Base-by-base conservation (phyloP, 352 stramenopile species). In the Thalassiosira mediterranea region DNA sequence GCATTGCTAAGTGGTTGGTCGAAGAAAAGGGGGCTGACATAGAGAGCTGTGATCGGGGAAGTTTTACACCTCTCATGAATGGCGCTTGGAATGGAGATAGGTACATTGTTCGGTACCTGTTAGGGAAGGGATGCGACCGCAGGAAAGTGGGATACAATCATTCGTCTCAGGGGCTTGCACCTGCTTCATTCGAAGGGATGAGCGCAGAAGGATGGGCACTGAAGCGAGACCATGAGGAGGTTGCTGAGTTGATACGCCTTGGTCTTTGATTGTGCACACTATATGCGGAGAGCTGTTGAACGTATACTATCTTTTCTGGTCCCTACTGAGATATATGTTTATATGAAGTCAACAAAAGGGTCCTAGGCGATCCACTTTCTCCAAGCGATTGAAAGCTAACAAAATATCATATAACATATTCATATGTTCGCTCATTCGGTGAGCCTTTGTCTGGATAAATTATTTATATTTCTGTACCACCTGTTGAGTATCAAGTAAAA, bases 51-150 rank as follows among this genome's bases (percentile, higher is more conserved):
- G 86, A 92, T 73, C 44, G 83, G 32, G 86, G 86, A 13, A 40
- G 78, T 25, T 92, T 92, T 40, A 92, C 86, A 26, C 83, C 86
- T 15, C 74, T 92, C 11, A 57, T 89, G 25, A 92, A 92, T 76
- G 86, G 83, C 31, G 86, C 83, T 19, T 92, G 79, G 72, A 77
- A 77, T 56, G 83, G 83, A n/a, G 81, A 92, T 37, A 75, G 68
- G 48, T 71, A 84, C n/a, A 54, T 90, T 26, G 77, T 90, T 8
- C 48, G 86, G 8, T 90, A 79, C 28, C 68, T 92, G 8, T 48
- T 92, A 19, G 64, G 73, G 46, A 74, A 73, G 44, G 81, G 81
- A n/a, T 67, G 65, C 2, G 63, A 90, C 59, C 62, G 86, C 11
- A 79, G 32, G 2, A 82, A 89, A 37, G 70, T 87, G 5, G 86